Evolutionary conservation across 129 eudicot genomes (phyloP).

Genomic region (Glebionis coronaria): DNA sequence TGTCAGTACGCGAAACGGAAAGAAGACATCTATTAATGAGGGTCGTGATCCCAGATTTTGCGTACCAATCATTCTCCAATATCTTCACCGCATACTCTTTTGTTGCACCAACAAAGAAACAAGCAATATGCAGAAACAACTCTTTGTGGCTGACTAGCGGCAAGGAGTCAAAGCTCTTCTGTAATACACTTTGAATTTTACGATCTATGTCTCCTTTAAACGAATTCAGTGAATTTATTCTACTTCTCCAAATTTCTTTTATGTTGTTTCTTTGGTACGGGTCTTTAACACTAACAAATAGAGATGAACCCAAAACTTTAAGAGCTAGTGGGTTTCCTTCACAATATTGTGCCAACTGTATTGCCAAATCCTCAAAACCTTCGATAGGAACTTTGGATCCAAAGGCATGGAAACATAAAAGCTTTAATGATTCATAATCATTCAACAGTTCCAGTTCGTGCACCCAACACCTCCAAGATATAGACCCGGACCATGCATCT

Average conservation of each 20-base stretch:
- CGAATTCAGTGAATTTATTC: background rate
- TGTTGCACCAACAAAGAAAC: constrained; percentile 5
- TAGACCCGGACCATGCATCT: constrained; percentile 4
- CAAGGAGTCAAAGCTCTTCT: constrained; percentile 17
- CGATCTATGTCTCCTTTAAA: constrained; percentile 1
- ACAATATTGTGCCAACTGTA: constrained; percentile 11
- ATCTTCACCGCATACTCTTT: background rate
- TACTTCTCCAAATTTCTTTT: constrained; percentile 1
- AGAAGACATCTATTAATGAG: constrained; percentile 12
- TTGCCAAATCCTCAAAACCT: background rate
- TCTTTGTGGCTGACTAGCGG: background rate
- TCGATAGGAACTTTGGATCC: constrained; percentile 11
- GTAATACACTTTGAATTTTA: constrained; percentile 8
- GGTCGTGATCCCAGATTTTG: constrained; percentile 4
- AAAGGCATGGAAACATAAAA: constrained; percentile 19
- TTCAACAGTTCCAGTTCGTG: background rate
- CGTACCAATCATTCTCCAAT: background rate
- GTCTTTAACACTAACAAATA: constrained; percentile 13
- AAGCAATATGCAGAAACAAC: constrained; percentile 20
- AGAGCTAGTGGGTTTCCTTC: constrained; percentile 17
- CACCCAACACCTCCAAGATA: background rate
- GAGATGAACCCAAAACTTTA: constrained; percentile 14
- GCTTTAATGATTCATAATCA: constrained; percentile 14
- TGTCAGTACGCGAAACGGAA: background rate
- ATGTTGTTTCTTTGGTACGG: background rate